Base-by-base conservation (phyloP, 129 eudicot genomes). In the Saposhnikovia divaricata region DNA sequence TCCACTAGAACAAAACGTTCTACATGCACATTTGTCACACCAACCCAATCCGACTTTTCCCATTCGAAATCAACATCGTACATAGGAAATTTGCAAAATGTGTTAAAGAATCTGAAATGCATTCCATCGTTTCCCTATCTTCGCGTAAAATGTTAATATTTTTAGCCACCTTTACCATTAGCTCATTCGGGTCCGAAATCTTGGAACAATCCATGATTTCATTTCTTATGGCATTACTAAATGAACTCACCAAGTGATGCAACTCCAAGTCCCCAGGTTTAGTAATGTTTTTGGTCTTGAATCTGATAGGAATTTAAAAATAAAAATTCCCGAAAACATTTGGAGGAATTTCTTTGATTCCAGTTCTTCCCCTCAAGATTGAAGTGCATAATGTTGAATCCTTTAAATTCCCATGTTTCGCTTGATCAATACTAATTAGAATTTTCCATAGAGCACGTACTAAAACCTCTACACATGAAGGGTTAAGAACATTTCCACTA, bases 51-150 rank as follows among this genome's bases (percentile, higher is more conserved):
- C 3, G 86, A 77, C 44, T 83, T 74, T 46, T 80, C 86, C 86
- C 83, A 79, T 4, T 83, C 86, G 39, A 83, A 83, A 75, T 83
- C 83, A 13, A 42, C 83, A 28, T 74, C 80, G 19, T 83, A 83
- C 28, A 63, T 6, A 4, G 82, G 82, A 16, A 83, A 78, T 5
- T 76, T 72, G 27, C 80, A 47, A 72, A 72, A 65, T 72, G 21
- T 65, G 57, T 48, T 55, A 31, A 70, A 70, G 18, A 70, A 18
- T 21, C 27, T 9, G 21, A 38, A 39, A 18, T 70, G 23, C 4
- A 70, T 14, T 15, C 43, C 23, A 4, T 70, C n/a, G 3, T 70
- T 70, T 70, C 25, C 23, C 45, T 28, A n/a, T 70, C 75, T 19
- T 70, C 45, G 23, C 47, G 9, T 8, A 39, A 2, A 15, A 11